Base-by-base conservation (phyloP, 2,329 filamentous ascomycete genomes). In the Gnomoniopsis sp. region DNA sequence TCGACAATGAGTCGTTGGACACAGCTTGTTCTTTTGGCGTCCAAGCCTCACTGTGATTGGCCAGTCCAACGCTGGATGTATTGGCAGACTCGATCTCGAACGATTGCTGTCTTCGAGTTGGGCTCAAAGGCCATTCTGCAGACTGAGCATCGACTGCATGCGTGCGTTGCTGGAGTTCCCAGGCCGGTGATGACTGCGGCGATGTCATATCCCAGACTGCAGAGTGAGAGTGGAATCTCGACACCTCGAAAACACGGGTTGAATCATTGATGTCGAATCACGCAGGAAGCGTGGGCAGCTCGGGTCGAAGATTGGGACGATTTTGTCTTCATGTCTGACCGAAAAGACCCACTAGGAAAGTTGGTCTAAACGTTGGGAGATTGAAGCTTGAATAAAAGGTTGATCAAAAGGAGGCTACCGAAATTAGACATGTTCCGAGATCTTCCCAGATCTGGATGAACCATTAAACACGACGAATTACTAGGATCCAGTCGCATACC, bases 81-180 rank as follows among this genome's bases (percentile, higher is more conserved):
- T 22, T 17, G 15, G n/a, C 15, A 12, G 47, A n/a, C 15, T 53
- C 43, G 10, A 57, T 60, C 4, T 36, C 34, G 7, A 50, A 12
- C 12, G 58, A 46, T 17, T 19, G 49, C 14, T 19, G 36, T 1
- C 33, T 23, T 44, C 12, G 41, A 51, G 23, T 12, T 22, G 30
- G 12, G 33, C 22, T 23, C 50, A 46, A 26, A n/a, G 21, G 19
- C 19, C 43, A 47, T 44, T 46, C 23, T 51, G 33, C 56, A 46
- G 47, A 26, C 22, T 26, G 6, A 19, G 44, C 30, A 38, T 55
- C 38, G 36, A 36, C 30, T 15, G 3, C 46, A 36, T 26, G 23
- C n/a, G 46, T 22, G 21, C 23, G 46, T 22, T 51, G 55, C 55
- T 51, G 59, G 19, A 58, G 51, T 51, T 59, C 55, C 23, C 49